phyloP scores from a whole-genome alignment of 306 rosid genomes.

The Benincasa hispida region DNA sequence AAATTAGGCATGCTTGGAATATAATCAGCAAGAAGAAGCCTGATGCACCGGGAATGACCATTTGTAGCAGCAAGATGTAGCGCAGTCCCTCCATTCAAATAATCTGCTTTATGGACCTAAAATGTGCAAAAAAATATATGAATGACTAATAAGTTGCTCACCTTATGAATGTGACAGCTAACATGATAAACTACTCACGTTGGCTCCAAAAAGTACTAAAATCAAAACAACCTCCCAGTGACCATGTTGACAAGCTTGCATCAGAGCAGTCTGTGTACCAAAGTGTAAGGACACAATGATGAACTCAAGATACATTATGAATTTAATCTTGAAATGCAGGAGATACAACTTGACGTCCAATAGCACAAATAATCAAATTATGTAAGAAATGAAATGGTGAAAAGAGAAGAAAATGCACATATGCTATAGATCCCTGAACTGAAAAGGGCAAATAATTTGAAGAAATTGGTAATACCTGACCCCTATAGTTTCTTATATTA shows the following conservation, averaged over 20 bases:
- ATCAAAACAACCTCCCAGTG: constrained; percentile 94
- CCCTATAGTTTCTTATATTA: constrained; percentile 86
- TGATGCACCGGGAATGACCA: constrained; percentile 82
- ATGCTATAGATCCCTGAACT: background rate
- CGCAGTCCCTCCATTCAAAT: constrained; percentile 90
- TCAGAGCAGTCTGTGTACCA: constrained; percentile 83
- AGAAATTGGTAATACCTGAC: constrained; percentile 56
- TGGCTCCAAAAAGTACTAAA: constrained; percentile 53
- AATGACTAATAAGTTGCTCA: background rate
- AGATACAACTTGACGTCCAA: background rate
- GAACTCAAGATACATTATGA: background rate
- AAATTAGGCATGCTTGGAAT: constrained; percentile 65
- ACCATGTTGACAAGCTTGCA: constrained; percentile 99
- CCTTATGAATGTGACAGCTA: background rate
- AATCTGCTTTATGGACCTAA: constrained; percentile 83
- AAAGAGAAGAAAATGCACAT: background rate
- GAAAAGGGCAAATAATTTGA: background rate
- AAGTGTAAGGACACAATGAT: background rate
- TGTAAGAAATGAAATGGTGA: background rate
- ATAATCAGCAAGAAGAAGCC: constrained; percentile 69
- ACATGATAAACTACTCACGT: constrained; percentile 31
- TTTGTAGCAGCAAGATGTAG: constrained; percentile 90
- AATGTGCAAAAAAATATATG: constrained; percentile 1
- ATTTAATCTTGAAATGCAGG: background rate
- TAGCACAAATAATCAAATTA: constrained; percentile 8